phyloP scores from a whole-genome alignment of 495 filamentous ascomycete genomes.

The Penicillium desertorum region DNA sequence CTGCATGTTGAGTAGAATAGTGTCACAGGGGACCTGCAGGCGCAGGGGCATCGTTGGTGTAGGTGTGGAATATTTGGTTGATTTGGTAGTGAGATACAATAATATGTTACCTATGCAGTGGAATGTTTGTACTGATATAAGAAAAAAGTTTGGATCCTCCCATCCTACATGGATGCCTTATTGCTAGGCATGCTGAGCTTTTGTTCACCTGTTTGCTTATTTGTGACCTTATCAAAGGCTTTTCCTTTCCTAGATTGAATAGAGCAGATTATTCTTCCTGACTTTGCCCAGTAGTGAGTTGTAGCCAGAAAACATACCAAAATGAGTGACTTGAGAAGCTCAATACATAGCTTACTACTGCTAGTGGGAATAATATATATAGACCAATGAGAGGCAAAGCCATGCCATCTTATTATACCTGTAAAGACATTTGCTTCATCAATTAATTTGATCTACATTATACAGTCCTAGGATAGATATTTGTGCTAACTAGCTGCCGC shows the following conservation, averaged over 20 bases:
- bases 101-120: not conserved
- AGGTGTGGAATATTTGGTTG: not conserved
- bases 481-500: not conserved
- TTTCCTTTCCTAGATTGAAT: too few relatives aligned
- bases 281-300: too few relatives aligned
- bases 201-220: too few relatives aligned
- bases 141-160: too few relatives aligned
- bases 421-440: not conserved
- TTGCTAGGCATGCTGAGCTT: too few relatives aligned
- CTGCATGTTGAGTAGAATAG: conserved; percentile 25
- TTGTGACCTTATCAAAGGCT: too few relatives aligned
- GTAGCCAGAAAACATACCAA: not conserved
- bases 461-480: not conserved
- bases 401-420: not conserved
- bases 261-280: too few relatives aligned
- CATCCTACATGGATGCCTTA: too few relatives aligned
- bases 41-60: too few relatives aligned
- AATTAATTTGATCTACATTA: not conserved
- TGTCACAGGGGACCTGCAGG: not conserved
- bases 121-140: not conserved
- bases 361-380: not conserved
- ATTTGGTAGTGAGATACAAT: not conserved
- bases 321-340: not conserved
- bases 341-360: not conserved
- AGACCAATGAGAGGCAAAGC: not conserved